Base-by-base conservation (phyloP, 306 rosid species). In the Fagus crenata region DNA sequence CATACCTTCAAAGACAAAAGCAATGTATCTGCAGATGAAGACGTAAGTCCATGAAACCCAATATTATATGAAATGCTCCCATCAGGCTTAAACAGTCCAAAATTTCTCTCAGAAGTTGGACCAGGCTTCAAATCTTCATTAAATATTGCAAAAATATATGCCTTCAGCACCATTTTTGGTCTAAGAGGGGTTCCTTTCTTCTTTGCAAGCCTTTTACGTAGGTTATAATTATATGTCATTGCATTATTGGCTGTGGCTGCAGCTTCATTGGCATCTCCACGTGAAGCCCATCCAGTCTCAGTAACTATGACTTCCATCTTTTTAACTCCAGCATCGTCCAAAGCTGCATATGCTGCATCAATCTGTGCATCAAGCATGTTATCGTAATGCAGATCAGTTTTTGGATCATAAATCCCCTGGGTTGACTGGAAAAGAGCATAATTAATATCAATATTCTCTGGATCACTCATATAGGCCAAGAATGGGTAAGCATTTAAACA, bases 321-420 rank as follows among this genome's bases (percentile, higher is more conserved):
- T 33, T 77, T 4, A 76, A 84, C 82, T 73, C 99, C 99, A 28
- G 92, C 96, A 85, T 86, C 80, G 83, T 87, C 96, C 79, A 95
- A 76, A 70, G 99, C 99, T 28, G 93, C 84, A 85, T 95, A 92
- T 46, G 96, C 93, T 33, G 98, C 99, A 77, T 92, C 99, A 49
- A 95, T 92, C 92, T 90, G 97, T 82, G 99, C 98, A 87, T 95
- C 99, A 40, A 95, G 97, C 99, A 92, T 88, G 84, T 95, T 95
- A 78, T 95, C 99, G 77, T 95, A 95, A 82, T 86, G 99, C 53
- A 92, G 92, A 35, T 68, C 75, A 51, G 84, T 92, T 72, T 77
- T 84, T 3, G 88, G 89, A 85, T 95, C 99, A 51, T 76, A 75
- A 72, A 91, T 91, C 67, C 97, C 98, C 60, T 86, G 58, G 4